Conservation (phyloP, 495 filamentous ascomycete species). For the Penicillium antarcticum region DNA sequence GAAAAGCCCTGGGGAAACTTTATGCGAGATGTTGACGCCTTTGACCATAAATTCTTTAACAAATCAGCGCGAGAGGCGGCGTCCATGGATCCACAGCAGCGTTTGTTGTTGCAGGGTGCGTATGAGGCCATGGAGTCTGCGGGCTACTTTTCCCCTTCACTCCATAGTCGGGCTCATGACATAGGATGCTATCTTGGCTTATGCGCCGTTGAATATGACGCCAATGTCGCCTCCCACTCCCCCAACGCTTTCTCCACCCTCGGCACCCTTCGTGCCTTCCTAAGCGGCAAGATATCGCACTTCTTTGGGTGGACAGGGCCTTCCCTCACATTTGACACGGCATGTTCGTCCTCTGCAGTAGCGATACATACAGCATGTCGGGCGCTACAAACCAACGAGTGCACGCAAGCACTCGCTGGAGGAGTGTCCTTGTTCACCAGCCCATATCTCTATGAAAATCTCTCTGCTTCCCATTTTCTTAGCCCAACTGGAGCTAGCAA, state of each 20-base stretch:
- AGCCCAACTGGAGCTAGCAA: constrained; percentile 57
- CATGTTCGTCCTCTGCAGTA: constrained; percentile 39
- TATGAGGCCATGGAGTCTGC: constrained; percentile 37
- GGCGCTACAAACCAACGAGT: constrained; percentile 29
- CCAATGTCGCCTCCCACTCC: constrained; percentile 30
- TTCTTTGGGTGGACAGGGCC: constrained; percentile 45
- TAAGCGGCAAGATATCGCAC: constrained; percentile 25
- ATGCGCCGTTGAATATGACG: constrained; percentile 24
- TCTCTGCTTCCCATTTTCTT: constrained; percentile 36
- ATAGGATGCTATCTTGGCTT: constrained; percentile 34
- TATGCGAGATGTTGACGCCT: no score
- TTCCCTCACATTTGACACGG: constrained; percentile 36
- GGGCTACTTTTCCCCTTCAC: constrained; percentile 10
- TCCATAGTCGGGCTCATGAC: no score
- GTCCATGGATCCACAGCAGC: not conserved
- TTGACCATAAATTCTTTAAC: no score
- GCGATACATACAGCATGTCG: constrained; percentile 35
- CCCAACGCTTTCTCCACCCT: constrained; percentile 31
- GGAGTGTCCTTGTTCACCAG: constrained; percentile 37
- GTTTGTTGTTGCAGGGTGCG: constrained; percentile 21
- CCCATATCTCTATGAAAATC: constrained; percentile 27
- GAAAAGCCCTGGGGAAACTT: no score
- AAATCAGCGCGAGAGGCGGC: no score
- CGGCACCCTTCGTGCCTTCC: constrained; percentile 25
- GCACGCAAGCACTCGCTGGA: constrained; percentile 27